A percentile compares a stretch with the other conserved stretches of the same genome.
Evolutionary conservation across 2,329 filamentous ascomycete genomes (phyloP).

Genomic region (Penicillium rolfsii): DNA sequence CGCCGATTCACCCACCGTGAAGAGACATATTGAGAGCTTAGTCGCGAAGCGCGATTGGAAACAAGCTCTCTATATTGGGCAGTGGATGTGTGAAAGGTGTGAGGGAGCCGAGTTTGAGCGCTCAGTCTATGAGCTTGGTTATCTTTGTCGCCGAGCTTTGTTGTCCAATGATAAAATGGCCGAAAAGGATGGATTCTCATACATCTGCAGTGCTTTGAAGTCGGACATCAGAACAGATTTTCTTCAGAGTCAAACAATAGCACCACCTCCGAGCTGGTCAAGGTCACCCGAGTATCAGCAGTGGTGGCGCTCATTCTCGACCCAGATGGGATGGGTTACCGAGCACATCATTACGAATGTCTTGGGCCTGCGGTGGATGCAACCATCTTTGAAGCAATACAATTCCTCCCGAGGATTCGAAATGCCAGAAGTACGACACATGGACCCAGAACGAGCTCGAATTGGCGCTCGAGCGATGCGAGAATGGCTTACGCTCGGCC

Average conservation of each 20-base stretch:
- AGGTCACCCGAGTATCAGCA: neutral
- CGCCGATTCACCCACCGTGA: slow-evolving; percentile 22
- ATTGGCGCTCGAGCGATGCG: slow-evolving; percentile 9
- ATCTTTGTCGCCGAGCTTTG: slow-evolving; percentile 33
- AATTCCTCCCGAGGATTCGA: no score
- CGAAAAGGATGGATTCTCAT: slow-evolving; percentile 16
- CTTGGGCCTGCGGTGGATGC: no score
- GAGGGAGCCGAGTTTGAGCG: slow-evolving; percentile 29
- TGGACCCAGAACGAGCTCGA: neutral
- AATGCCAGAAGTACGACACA: no score
- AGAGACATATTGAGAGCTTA: slow-evolving; percentile 10
- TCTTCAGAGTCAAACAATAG: neutral
- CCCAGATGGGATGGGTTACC: slow-evolving; percentile 32
- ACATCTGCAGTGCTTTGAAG: slow-evolving; percentile 9
- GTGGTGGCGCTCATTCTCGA: slow-evolving; percentile 26
- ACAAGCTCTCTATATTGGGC: slow-evolving; percentile 23
- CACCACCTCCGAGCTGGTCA: slow-evolving; percentile 17
- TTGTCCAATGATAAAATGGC: slow-evolving; percentile 12
- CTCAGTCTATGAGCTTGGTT: slow-evolving; percentile 32
- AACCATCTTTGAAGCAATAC: no score
- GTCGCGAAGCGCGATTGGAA: slow-evolving; percentile 25
- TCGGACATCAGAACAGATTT: slow-evolving; percentile 21
- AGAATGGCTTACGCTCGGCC: slow-evolving; percentile 24
- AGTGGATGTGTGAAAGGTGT: slow-evolving; percentile 35
- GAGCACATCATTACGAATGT: slow-evolving; percentile 22